Conservation (phyloP, 345 rosid genomes). For the Geranium rotundifolium region DNA sequence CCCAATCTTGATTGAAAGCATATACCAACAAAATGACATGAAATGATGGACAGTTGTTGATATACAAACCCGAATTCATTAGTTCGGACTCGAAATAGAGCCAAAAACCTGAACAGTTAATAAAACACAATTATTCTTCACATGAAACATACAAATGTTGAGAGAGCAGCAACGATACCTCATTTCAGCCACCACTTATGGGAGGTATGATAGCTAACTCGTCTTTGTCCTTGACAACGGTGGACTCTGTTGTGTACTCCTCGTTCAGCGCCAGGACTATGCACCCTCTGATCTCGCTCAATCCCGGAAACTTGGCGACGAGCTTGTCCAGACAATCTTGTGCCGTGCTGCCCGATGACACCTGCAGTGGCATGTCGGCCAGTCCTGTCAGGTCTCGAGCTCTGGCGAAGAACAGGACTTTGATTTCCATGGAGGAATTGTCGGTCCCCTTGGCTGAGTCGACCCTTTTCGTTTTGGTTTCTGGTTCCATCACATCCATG, state of each 20-base stretch:
- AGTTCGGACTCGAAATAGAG: too few relatives aligned
- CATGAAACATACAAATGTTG: too few relatives aligned
- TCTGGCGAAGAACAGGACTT: conserved; percentile 74
- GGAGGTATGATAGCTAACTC: conserved; percentile 76
- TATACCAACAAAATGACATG: too few relatives aligned
- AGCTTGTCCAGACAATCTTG: conserved; percentile 54
- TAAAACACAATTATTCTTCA: too few relatives aligned
- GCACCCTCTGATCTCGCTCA: conserved; percentile 58
- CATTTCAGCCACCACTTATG: conserved; percentile 75
- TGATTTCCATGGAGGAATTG: conserved; percentile 31
- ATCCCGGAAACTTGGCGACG: conserved; percentile 42
- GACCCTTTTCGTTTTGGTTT: neutral
- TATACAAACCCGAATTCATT: too few relatives aligned
- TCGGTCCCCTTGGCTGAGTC: neutral
- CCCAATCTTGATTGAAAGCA: too few relatives aligned
- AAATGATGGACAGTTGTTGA: too few relatives aligned
- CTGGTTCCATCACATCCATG: neutral
- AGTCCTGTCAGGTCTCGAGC: conserved; percentile 74
- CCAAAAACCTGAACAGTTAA: too few relatives aligned
- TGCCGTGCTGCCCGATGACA: conserved; percentile 56
- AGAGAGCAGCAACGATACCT: too few relatives aligned
- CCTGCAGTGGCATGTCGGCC: conserved; percentile 36
- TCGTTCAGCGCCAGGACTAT: conserved; percentile 74
- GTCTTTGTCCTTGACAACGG: too few relatives aligned
- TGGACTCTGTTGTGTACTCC: conserved; percentile 21